Evolutionary conservation across 2,329 filamentous ascomycete species (phyloP).

Genomic region (Cladosporium sp.): DNA sequence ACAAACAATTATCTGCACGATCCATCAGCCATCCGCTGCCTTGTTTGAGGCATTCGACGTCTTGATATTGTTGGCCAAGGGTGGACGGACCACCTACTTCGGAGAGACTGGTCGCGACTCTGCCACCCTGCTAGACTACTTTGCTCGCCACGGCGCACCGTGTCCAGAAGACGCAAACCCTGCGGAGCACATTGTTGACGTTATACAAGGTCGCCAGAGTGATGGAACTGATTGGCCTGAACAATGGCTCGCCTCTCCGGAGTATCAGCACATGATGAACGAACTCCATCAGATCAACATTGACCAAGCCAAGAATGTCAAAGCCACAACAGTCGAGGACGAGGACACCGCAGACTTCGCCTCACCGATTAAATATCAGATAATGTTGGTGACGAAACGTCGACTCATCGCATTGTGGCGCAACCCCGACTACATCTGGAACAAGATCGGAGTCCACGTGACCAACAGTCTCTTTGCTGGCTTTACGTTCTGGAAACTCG

Average conservation of each 20-base stretch:
- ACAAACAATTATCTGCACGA: conserved; percentile 68
- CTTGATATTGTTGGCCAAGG: conserved; percentile 62
- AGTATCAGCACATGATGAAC: conserved; percentile 31
- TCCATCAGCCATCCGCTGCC: conserved; percentile 68
- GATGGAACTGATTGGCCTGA: conserved; percentile 49
- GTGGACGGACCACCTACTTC: conserved; percentile 67
- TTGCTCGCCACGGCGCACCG: conserved; percentile 53
- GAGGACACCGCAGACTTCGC: conserved; percentile 42
- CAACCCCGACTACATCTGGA: conserved; percentile 66
- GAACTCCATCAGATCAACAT: conserved; percentile 43
- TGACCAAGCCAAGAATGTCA: conserved; percentile 35
- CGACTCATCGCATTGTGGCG: conserved; percentile 63
- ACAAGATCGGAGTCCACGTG: conserved; percentile 60
- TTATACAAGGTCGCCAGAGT: conserved; percentile 38
- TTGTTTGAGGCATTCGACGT: conserved; percentile 68
- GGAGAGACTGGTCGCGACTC: conserved; percentile 55
- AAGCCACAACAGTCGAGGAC: conserved; percentile 42
- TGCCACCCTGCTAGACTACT: conserved; percentile 48
- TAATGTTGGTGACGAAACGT: conserved; percentile 32
- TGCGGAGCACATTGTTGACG: conserved; percentile 55
- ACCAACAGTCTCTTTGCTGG: conserved; percentile 50
- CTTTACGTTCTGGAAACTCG: conserved; percentile 51
- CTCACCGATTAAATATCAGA: conserved; percentile 38
- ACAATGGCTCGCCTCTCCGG: conserved; percentile 43
- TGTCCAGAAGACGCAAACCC: conserved; percentile 56